Base-by-base conservation (phyloP, 495 filamentous ascomycete genomes). In the Lepraria neglecta region DNA sequence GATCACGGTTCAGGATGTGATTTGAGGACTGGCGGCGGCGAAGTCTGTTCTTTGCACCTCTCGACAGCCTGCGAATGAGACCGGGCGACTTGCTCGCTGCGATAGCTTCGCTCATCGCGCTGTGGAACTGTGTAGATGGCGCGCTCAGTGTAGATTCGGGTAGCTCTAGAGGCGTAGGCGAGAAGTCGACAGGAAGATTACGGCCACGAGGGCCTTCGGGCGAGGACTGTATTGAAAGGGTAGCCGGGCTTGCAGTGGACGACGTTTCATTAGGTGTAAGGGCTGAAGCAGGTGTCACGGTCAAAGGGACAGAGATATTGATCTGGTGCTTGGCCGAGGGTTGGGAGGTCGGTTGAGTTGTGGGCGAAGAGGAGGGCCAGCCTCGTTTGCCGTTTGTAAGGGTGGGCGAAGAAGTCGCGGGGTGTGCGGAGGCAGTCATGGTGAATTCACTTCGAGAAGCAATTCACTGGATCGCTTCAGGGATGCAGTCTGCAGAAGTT, bases 1-100 rank as follows among this genome's bases (percentile, higher is more conserved):
- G 85, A 67, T 96, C 91, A 30, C 90, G 84, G 68, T 83, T 89
- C 59, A 84, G 84, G 24, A 84, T 79, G 43, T 87, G 78, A 6
- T 85, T 84, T 0, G 87, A 87, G 6, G 91, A 94, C 56, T 83
- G 80, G 54, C 87, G 83, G 57, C 91, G 82, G 46, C 82, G 72
- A 28, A 87, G 74, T 61, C 82, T 86, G 66, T 81, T 85, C 43
- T 78, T 78, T 5, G 84, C 84, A 33, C 85, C 83, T n/a, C 80
- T 76, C 5, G 86, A 89, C 28, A 88, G 77, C 60, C 84, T 74
- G 46, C 87, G 78, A 64, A 89, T 85, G 58, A 90, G 68, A 30
- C 84, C 80, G 3, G 84, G 77, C 6, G 76, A 78, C 67, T 82
- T 82, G 72, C 66, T 75, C 28, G 73, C 75, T 15, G 73, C 65